A percentile compares a stretch with the other conserved stretches of the same genome.
Conservation (phyloP, 2,329 filamentous ascomycete genomes). For the Penicillium sp. region DNA sequence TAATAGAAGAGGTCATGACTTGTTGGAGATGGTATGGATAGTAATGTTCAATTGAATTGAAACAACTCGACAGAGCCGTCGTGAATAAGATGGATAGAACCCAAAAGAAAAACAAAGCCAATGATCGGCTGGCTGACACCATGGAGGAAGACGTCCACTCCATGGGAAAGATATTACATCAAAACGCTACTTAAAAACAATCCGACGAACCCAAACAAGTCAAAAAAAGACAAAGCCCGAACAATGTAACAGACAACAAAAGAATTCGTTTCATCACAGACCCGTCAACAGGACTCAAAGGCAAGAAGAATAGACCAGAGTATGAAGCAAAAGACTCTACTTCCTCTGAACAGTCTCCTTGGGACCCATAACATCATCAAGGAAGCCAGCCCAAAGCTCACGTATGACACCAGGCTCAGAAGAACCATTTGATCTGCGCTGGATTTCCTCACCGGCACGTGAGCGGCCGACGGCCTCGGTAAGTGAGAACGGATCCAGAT, state of each 20-base stretch:
- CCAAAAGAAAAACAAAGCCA: not conserved
- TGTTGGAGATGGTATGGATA: not conserved
- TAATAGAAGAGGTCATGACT: not conserved
- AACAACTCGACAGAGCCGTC: not conserved
- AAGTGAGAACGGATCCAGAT: constrained; percentile 58
- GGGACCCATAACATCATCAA: constrained; percentile 42
- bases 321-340: constrained; percentile 4
- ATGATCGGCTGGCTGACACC: not conserved
- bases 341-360: constrained; percentile 28
- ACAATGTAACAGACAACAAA: not conserved
- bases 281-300: constrained; percentile 13
- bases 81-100: not conserved
- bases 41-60: constrained; percentile 1
- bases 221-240: not conserved
- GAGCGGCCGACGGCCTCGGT: constrained; percentile 50
- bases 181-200: constrained; percentile 19
- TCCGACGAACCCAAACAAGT: constrained; percentile 3
- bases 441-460: constrained; percentile 37
- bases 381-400: constrained; percentile 39
- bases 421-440: constrained; percentile 36
- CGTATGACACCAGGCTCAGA: constrained; percentile 32
- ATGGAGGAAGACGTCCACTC: constrained; percentile 7
- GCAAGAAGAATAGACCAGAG: not conserved
- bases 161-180: constrained; percentile 19
- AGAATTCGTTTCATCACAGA: constrained; percentile 8